Conservation (phyloP, 73 alveolate species). For the Blepharisma stoltei region DNA sequence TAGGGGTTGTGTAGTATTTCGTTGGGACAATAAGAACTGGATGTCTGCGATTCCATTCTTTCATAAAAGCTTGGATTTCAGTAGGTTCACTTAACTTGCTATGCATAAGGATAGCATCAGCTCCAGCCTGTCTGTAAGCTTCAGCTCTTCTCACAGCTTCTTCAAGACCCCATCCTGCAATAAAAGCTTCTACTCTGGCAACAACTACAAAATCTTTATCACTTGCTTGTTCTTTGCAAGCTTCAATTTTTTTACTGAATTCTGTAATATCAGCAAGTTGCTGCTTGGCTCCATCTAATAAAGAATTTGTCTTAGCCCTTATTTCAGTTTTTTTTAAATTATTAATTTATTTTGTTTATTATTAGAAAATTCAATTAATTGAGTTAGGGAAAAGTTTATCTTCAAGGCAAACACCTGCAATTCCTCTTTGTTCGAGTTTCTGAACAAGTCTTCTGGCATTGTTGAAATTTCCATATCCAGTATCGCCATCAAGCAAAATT, state of each 20-base stretch:
- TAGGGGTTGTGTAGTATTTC: slow-evolving; percentile 71
- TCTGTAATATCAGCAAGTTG: slow-evolving; percentile 72
- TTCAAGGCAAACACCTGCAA: slow-evolving; percentile 86
- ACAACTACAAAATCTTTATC: slow-evolving; percentile 74
- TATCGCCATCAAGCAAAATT: slow-evolving; percentile 83
- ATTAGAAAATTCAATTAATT: too few relatives aligned
- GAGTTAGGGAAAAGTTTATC: slow-evolving; percentile 78
- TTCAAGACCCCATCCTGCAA: slow-evolving; percentile 86
- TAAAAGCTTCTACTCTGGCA: slow-evolving; percentile 81
- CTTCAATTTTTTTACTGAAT: slow-evolving; percentile 71
- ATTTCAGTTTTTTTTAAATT: too few relatives aligned
- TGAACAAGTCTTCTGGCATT: slow-evolving; percentile 80
- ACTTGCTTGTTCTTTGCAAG: slow-evolving; percentile 66
- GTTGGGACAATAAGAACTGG: slow-evolving; percentile 88
- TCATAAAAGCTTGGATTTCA: slow-evolving; percentile 77
- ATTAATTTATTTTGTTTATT: too few relatives aligned
- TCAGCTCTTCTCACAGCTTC: slow-evolving; percentile 80
- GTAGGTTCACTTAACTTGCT: slow-evolving; percentile 58
- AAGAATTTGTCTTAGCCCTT: slow-evolving; percentile 78
- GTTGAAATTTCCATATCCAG: slow-evolving; percentile 81
- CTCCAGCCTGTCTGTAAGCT: slow-evolving; percentile 86
- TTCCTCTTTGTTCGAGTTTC: slow-evolving; percentile 75
- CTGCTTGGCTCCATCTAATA: slow-evolving; percentile 74
- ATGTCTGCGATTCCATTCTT: slow-evolving; percentile 65
- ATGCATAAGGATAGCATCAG: slow-evolving; percentile 87